phyloP scores from a whole-genome alignment of 2,329 filamentous ascomycete species.

The Stagonosporopsis cucurbitacearum region DNA sequence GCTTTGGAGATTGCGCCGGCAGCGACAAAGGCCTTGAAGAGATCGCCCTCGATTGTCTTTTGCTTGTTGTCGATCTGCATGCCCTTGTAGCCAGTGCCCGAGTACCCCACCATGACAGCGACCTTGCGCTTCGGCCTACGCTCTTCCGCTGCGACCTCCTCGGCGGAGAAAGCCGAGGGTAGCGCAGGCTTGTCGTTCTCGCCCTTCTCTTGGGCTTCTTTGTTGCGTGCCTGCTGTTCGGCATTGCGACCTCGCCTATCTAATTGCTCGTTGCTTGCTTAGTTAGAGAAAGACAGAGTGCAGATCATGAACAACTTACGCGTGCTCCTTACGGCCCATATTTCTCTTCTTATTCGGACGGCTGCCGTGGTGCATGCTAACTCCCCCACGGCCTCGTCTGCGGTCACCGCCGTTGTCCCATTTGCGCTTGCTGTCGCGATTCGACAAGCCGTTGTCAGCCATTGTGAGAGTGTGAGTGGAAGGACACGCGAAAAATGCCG shows the following conservation, averaged over 20 bases:
- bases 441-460: constrained; percentile 31
- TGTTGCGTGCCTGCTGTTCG: constrained; percentile 48
- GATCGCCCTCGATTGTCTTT: constrained; percentile 94
- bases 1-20: constrained; percentile 95
- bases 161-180: constrained; percentile 68
- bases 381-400: constrained; percentile 42
- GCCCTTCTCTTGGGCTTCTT: constrained; percentile 47
- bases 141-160: constrained; percentile 87
- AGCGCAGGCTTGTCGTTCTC: constrained; percentile 56
- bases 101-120: constrained; percentile 93
- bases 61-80: constrained; percentile 84
- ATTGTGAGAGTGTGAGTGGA: constrained; percentile 29
- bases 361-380: constrained; percentile 47
- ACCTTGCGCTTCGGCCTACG: constrained; percentile 95
- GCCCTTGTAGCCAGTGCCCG: constrained; percentile 94
- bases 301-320: constrained; percentile 52
- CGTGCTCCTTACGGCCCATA: constrained; percentile 70
- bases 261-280: constrained; percentile 54
- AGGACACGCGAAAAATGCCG: constrained; percentile 29
- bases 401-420: constrained; percentile 34
- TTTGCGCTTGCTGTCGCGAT: constrained; percentile 44
- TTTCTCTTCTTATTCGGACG: constrained; percentile 66
- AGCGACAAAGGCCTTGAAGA: constrained; percentile 89
- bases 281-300: constrained; percentile 46
- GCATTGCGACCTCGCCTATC: constrained; percentile 56